These are phyloP conservation scores for Ogataea degrootiae DNA, from an alignment of 805 yeast species.

Conservation along the genomic window DNA sequence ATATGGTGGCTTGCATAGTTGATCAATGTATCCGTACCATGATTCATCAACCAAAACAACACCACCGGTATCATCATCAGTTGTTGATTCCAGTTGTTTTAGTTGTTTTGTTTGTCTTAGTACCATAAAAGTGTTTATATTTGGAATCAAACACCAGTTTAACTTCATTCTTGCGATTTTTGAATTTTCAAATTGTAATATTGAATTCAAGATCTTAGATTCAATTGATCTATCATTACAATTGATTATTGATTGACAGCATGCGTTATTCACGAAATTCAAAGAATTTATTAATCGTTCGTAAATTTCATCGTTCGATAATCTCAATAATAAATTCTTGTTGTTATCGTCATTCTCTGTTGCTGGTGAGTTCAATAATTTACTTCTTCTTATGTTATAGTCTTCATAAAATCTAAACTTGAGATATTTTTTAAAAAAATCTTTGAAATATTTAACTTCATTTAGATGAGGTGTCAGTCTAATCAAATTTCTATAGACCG, in stretches of 20 bases:
- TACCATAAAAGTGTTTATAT: constrained; percentile 4
- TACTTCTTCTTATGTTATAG: constrained; percentile 13
- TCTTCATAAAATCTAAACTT: constrained; percentile 22
- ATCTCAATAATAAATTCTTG: neutral
- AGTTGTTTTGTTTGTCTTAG: constrained; percentile 1
- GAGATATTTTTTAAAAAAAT: constrained; percentile 6
- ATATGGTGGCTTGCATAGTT: neutral
- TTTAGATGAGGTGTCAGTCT: constrained; percentile 12
- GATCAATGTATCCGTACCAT: constrained; percentile 11
- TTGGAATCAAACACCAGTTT: constrained; percentile 2
- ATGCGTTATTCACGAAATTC: constrained; percentile 24
- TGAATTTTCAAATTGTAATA: constrained; percentile 18
- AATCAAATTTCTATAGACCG: constrained; percentile 19
- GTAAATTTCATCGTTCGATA: constrained; percentile 9
- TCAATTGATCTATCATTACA: constrained; percentile 6
- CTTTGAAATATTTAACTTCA: constrained; percentile 3
- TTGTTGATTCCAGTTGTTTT: neutral
- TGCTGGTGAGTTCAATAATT: neutral
- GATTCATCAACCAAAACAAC: neutral
- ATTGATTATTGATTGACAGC: constrained; percentile 5
- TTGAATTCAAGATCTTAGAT: constrained; percentile 12
- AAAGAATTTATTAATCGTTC: constrained; percentile 19
- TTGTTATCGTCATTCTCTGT: neutral
- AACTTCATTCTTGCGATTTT: neutral
- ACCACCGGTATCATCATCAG: neutral